A percentile compares a stretch with the other conserved stretches of the same genome.
These are phyloP conservation scores for Dipteronia dyeriana DNA, from an alignment of 345 rosid genomes.

Conservation along the genomic window DNA sequence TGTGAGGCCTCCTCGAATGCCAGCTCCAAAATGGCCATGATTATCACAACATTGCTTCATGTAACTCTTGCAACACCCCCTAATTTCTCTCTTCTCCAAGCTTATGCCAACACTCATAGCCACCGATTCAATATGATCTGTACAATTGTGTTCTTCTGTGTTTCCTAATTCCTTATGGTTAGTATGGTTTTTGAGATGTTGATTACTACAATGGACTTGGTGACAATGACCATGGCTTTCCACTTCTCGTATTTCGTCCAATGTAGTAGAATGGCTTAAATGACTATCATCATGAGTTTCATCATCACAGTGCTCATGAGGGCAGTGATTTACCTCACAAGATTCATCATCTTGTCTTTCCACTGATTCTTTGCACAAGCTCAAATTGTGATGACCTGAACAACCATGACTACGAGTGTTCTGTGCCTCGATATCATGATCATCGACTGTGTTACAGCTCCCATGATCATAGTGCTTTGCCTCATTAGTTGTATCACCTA, in stretches of 20 bases:
- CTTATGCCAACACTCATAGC: background rate
- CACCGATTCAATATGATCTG: background rate
- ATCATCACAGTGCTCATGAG: background rate
- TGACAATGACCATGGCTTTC: slow-evolving; percentile 3
- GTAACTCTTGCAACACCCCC: slow-evolving; percentile 18
- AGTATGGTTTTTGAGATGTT: background rate
- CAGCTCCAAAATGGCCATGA: slow-evolving; percentile 15
- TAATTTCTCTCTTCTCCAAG: slow-evolving; percentile 17
- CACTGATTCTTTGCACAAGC: background rate
- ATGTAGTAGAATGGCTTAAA: background rate
- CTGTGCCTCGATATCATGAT: slow-evolving; percentile 12
- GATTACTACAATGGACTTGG: background rate
- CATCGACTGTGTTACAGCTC: background rate
- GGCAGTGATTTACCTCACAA: background rate
- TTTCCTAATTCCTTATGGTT: background rate
- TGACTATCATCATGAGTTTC: background rate
- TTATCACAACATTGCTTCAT: slow-evolving; percentile 12
- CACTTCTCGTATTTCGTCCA: background rate
- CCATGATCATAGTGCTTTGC: slow-evolving; percentile 11
- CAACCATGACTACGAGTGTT: background rate
- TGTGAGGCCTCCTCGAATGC: background rate
- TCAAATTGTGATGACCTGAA: background rate
- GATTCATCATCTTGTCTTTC: background rate
- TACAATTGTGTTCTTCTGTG: background rate
- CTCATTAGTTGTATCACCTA: background rate